A percentile compares a stretch with the other conserved stretches of the same genome.
These are phyloP conservation scores for Aspergillus hortae DNA, from an alignment of 2,329 filamentous ascomycete genomes.

Conservation along the genomic window DNA sequence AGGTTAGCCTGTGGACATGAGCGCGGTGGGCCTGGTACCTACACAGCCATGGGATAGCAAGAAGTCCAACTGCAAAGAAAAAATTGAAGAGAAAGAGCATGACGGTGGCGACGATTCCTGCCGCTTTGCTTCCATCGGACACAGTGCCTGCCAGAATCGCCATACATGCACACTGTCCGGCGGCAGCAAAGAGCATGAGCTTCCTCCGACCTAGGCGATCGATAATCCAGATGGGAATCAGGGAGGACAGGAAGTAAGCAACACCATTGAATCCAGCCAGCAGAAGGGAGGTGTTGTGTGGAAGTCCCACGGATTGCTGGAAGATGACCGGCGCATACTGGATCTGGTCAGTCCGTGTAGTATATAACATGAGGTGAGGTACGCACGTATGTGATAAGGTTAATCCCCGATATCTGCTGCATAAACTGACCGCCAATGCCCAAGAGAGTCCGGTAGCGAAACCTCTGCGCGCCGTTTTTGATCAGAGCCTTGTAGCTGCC, in stretches of 20 bases:
- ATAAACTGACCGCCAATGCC: slow-evolving; percentile 31
- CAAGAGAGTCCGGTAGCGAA: slow-evolving; percentile 22
- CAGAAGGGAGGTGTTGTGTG: slow-evolving; percentile 39
- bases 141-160: slow-evolving; percentile 12
- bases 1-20: background rate
- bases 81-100: background rate
- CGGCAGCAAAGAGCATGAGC: slow-evolving; percentile 19
- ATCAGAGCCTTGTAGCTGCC: background rate
- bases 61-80: background rate
- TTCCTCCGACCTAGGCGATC: slow-evolving; percentile 37
- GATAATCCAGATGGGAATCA: slow-evolving; percentile 39
- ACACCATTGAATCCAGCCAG: slow-evolving; percentile 48
- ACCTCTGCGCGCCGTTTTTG: slow-evolving; percentile 26
- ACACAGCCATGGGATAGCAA: background rate
- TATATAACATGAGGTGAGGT: background rate
- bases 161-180: slow-evolving; percentile 26
- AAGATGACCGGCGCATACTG: slow-evolving; percentile 43
- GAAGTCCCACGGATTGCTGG: slow-evolving; percentile 35
- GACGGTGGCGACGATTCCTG: slow-evolving; percentile 7
- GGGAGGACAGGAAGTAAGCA: slow-evolving; percentile 24
- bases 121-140: slow-evolving; percentile 20
- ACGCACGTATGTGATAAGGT: slow-evolving; percentile 38
- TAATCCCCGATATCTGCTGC: slow-evolving; percentile 46
- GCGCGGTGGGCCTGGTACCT: background rate
- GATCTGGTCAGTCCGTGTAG: background rate